Base-by-base conservation (phyloP, 768 basidiomycete genomes). In the Hericium coralloides region DNA sequence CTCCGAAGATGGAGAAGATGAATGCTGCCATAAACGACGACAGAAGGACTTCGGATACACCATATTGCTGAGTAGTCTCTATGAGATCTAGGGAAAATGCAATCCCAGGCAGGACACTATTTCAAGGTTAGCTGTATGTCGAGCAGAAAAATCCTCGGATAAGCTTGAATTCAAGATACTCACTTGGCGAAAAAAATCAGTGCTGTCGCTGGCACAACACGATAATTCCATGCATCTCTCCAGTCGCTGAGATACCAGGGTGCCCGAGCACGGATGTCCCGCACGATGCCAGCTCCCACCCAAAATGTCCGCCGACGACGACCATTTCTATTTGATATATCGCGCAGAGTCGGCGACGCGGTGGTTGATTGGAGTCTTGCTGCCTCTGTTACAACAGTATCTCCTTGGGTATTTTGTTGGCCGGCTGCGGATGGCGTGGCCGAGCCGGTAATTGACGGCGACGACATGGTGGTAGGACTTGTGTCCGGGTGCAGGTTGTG, bases 41-140 rank as follows among this genome's bases (percentile, higher is more conserved):
- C 8, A 89, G 63, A 0, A 95, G 73, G 6, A 93, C 89, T 69
- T 97, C 95, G 1, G 89, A 76, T 14, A 97, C 90, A 2, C 93
- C 93, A 70, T 97, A 95, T 64, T 92, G 80, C 22, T 83, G 78
- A 1, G 92, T 93, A 0, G 92, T 93, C 69, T 95, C 90, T 68
- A 95, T 95, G 14, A 97, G 74, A 67, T 95, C 92, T 53, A 97
- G 68, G 20, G 92, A 92, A 69, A 97, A 97, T 2, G 95, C 93
- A 48, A 95, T 87, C 9, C 89, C 92, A 15, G 93, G 92, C 17
- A 94, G 76, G n/a, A 93, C 83, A 60, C 88, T 89, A 62, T 41
- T 18, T 45, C n/a, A 0, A 4, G 1, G 43, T 45, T 0, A 45
- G 43, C n/a, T n/a, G 9, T 20, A 17, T 45, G 7, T 7, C 18